Conservation (phyloP, 1,284 basidiomycete species). For the Moniliella sp. region DNA sequence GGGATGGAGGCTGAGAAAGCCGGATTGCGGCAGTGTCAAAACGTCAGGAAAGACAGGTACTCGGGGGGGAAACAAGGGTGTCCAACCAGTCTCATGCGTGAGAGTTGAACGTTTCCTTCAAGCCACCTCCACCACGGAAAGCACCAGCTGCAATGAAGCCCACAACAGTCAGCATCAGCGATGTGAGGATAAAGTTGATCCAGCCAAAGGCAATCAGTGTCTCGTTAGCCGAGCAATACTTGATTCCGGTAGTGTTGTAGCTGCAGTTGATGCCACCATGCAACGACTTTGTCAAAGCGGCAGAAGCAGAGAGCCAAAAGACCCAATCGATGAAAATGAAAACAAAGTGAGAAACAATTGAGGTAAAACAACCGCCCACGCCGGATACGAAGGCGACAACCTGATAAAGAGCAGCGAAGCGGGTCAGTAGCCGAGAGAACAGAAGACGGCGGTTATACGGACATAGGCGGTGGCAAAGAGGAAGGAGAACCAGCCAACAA, state of each 20-base stretch:
- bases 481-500: slow-evolving; percentile 30
- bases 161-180: slow-evolving; percentile 15
- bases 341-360: slow-evolving; percentile 28
- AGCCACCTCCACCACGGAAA: slow-evolving; percentile 22
- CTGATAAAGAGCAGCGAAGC: slow-evolving; percentile 2
- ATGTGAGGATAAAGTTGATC: slow-evolving; percentile 1
- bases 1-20: too few relatives aligned
- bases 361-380: slow-evolving; percentile 25
- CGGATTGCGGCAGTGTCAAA: too few relatives aligned
- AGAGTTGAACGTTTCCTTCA: too few relatives aligned
- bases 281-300: slow-evolving; percentile 17
- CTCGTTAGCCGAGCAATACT: slow-evolving; percentile 23
- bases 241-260: slow-evolving; percentile 6
- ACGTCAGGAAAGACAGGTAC: too few relatives aligned
- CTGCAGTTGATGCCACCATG: slow-evolving; percentile 4
- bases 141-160: slow-evolving; percentile 18
- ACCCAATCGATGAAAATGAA: slow-evolving; percentile 22
- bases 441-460: slow-evolving; percentile 6
- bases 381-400: slow-evolving; percentile 25
- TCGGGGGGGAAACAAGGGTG: too few relatives aligned
- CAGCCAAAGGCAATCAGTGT: slow-evolving; percentile 26
- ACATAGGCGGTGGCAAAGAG: slow-evolving; percentile 19
- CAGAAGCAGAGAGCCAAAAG: slow-evolving; percentile 26
- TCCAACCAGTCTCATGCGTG: too few relatives aligned
- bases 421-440: background rate